Conservation (phyloP, 2,329 filamentous ascomycete genomes). For the Myriosclerotinia scirpicola region DNA sequence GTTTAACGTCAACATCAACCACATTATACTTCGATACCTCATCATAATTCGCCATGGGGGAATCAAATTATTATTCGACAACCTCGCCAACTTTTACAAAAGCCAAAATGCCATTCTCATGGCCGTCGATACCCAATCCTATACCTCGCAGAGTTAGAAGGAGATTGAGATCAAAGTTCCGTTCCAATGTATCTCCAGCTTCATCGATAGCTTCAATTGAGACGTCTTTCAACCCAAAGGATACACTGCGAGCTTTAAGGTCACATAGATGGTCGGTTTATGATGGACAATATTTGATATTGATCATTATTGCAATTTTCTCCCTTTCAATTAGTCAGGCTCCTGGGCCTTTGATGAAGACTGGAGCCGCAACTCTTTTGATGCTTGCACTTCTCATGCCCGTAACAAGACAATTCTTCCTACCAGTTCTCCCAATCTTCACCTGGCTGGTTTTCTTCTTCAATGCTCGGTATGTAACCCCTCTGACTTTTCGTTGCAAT, state of each 20-base stretch:
- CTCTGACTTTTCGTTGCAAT: not conserved
- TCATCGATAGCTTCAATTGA: slow-evolving; percentile 75
- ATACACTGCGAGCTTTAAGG: slow-evolving; percentile 74
- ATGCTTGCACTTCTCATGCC: slow-evolving; percentile 74
- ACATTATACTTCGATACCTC: not conserved
- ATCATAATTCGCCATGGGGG: slow-evolving; percentile 30
- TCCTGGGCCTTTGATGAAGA: slow-evolving; percentile 77
- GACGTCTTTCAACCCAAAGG: slow-evolving; percentile 77
- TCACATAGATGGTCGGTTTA: slow-evolving; percentile 78
- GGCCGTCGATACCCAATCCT: slow-evolving; percentile 50
- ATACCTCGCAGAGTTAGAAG: slow-evolving; percentile 66
- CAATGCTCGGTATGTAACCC: slow-evolving; percentile 60
- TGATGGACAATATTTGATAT: slow-evolving; percentile 80
- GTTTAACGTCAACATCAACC: not conserved
- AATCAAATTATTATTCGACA: slow-evolving; percentile 33
- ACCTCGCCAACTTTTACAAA: slow-evolving; percentile 38
- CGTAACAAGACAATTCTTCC: slow-evolving; percentile 84
- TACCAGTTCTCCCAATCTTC: slow-evolving; percentile 82
- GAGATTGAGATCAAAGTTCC: slow-evolving; percentile 67
- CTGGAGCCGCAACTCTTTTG: slow-evolving; percentile 65
- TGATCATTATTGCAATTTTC: slow-evolving; percentile 76
- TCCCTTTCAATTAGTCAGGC: slow-evolving; percentile 78
- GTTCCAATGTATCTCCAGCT: slow-evolving; percentile 63
- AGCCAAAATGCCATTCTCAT: slow-evolving; percentile 46
- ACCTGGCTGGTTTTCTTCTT: slow-evolving; percentile 91